Evolutionary conservation across 2,329 filamentous ascomycete genomes (phyloP).

Genomic region (Diaporthe ampelina): DNA sequence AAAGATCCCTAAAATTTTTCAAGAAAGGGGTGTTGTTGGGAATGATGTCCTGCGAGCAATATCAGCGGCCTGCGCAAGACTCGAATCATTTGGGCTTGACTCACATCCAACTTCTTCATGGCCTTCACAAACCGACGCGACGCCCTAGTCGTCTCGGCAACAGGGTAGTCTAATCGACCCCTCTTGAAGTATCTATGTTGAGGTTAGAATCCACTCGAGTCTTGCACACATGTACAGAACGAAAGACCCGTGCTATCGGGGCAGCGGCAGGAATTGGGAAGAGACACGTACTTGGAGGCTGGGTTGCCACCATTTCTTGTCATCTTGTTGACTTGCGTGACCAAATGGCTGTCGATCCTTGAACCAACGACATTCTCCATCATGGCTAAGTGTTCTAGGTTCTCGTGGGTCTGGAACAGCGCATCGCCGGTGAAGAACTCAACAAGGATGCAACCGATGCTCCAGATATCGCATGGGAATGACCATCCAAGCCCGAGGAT

Average conservation of each 20-base stretch:
- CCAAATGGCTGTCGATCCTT: slow-evolving; percentile 71
- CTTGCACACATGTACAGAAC: background rate
- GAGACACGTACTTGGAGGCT: slow-evolving; percentile 69
- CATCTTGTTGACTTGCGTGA: slow-evolving; percentile 70
- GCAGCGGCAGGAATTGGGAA: background rate
- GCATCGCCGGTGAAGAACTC: slow-evolving; percentile 81
- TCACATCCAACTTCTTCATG: slow-evolving; percentile 77
- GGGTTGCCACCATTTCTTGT: slow-evolving; percentile 70
- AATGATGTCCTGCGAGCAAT: slow-evolving; percentile 70
- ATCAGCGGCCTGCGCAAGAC: slow-evolving; percentile 42
- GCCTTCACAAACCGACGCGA: slow-evolving; percentile 77
- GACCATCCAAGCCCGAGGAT: slow-evolving; percentile 80
- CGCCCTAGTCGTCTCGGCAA: slow-evolving; percentile 72
- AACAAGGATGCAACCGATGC: slow-evolving; percentile 79
- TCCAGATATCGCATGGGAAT: slow-evolving; percentile 81
- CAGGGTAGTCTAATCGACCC: slow-evolving; percentile 75
- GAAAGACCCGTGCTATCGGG: background rate
- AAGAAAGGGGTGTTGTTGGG: slow-evolving; percentile 71
- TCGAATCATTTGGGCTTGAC: slow-evolving; percentile 45
- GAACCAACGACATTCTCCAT: slow-evolving; percentile 77
- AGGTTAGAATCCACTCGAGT: slow-evolving; percentile 47
- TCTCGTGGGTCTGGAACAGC: slow-evolving; percentile 80
- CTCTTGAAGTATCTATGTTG: slow-evolving; percentile 74
- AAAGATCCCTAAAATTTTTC: slow-evolving; percentile 73
- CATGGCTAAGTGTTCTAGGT: slow-evolving; percentile 81